Conservation (phyloP, 2,329 filamentous ascomycete species). For the Ophiostoma montium region DNA sequence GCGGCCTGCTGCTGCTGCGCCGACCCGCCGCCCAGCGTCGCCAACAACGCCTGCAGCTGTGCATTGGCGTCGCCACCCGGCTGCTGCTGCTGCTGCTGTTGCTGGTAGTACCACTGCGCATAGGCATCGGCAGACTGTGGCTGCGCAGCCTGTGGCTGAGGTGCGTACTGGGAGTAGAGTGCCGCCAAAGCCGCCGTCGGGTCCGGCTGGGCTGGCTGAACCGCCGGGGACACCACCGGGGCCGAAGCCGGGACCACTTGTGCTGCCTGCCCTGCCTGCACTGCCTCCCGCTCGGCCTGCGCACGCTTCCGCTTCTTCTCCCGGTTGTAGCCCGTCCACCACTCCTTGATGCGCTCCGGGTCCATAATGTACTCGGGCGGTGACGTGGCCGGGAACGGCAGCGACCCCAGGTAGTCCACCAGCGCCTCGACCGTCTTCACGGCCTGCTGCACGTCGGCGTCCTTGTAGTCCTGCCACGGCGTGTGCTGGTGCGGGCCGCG, state of each 20-base stretch:
- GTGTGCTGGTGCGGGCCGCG: constrained; percentile 16
- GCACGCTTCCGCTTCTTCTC: constrained; percentile 18
- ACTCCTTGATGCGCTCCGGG: constrained; percentile 33
- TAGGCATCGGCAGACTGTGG: constrained; percentile 16
- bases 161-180: constrained; percentile 25
- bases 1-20: constrained; percentile 12
- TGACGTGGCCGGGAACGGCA: constrained; percentile 34
- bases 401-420: constrained; percentile 27
- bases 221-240: neutral
- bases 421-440: constrained; percentile 29
- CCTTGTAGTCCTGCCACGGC: constrained; percentile 23
- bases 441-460: constrained; percentile 29
- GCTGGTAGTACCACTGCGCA: constrained; percentile 20
- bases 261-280: constrained; percentile 19
- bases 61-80: constrained; percentile 8
- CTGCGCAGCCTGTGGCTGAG: constrained; percentile 14
- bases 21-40: constrained; percentile 8
- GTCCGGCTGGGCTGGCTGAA: constrained; percentile 10
- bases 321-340: constrained; percentile 33
- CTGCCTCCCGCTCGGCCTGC: constrained; percentile 19
- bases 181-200: constrained; percentile 24
- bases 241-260: too few relatives aligned
- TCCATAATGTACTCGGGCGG: constrained; percentile 39
- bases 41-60: constrained; percentile 13
- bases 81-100: constrained; percentile 13